A percentile compares a stretch with the other conserved stretches of the same genome.
Conservation (phyloP, 495 filamentous ascomycete species). For the Thermothielavioides terrestris region DNA sequence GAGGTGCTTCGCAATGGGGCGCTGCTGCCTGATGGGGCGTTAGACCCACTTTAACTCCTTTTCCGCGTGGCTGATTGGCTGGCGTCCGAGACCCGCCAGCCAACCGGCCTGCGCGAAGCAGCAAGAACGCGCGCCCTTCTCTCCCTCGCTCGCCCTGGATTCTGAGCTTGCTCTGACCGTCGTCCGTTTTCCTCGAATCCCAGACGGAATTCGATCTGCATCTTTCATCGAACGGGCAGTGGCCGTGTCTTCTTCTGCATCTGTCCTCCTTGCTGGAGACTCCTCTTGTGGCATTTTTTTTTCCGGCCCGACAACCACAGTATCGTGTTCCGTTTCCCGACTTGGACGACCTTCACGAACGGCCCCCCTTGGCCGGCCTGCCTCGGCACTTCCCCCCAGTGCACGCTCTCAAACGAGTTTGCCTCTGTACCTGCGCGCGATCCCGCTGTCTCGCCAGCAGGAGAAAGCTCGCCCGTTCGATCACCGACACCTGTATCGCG, state of each 20-base stretch:
- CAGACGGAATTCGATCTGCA: neutral
- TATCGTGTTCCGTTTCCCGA: neutral
- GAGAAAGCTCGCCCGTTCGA: neutral
- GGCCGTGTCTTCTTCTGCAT: neutral
- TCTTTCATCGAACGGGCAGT: neutral
- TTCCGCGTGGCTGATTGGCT: slow-evolving; percentile 3
- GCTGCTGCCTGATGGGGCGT: slow-evolving; percentile 24
- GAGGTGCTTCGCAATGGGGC: slow-evolving; percentile 25
- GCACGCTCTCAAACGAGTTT: neutral
- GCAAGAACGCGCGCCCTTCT: slow-evolving; percentile 14
- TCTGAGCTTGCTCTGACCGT: neutral
- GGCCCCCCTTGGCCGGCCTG: neutral
- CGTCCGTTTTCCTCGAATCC: neutral
- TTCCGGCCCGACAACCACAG: neutral
- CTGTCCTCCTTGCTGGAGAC: neutral
- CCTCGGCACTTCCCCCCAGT: neutral
- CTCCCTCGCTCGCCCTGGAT: slow-evolving; percentile 1
- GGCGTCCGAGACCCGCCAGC: neutral
- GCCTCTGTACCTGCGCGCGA: neutral
- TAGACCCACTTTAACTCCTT: neutral
- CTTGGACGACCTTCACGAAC: neutral
- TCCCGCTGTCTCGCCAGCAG: neutral
- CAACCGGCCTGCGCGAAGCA: slow-evolving; percentile 9
- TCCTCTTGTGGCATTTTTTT: neutral
- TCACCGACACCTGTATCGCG: neutral